Percentiles rank a stretch among this genome's conserved stretches.
Conservation (phyloP, 2,329 filamentous ascomycete genomes). For the Seiridium unicorne region DNA sequence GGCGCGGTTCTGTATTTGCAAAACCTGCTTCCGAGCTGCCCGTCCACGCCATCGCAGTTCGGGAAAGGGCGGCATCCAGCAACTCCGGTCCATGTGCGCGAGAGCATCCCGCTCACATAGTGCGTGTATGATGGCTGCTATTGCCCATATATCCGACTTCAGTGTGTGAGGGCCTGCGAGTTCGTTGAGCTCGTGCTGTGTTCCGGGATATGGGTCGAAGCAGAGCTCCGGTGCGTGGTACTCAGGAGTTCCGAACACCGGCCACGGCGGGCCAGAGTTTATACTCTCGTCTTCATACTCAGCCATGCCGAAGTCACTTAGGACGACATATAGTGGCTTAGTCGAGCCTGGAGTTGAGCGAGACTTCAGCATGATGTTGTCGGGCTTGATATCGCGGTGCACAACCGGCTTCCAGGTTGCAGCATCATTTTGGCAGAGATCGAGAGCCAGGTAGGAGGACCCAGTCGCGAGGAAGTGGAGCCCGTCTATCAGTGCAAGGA, state of each 20-base stretch:
- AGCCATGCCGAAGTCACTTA: conserved; percentile 16
- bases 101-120: conserved; percentile 15
- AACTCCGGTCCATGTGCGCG: conserved; percentile 13
- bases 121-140: conserved; percentile 13
- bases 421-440: conserved; percentile 7
- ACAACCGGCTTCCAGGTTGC: conserved; percentile 13
- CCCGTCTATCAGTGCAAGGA: conserved; percentile 14
- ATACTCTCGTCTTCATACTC: neutral
- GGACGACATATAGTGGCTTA: conserved; percentile 15
- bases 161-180: conserved; percentile 12
- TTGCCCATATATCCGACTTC: conserved; percentile 15
- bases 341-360: conserved; percentile 14
- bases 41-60: conserved; percentile 11
- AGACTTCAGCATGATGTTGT: conserved; percentile 18
- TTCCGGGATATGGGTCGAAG: conserved; percentile 12
- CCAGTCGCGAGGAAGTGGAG: conserved; percentile 16
- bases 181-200: neutral
- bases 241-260: conserved; percentile 9
- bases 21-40: conserved; percentile 6
- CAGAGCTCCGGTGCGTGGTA: conserved; percentile 16
- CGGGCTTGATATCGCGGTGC: conserved; percentile 20
- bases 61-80: neutral
- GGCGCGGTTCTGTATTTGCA: conserved; percentile 10
- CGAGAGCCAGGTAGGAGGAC: conserved; percentile 9
- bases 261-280: neutral